Evolutionary conservation across 2,329 filamentous ascomycete species (phyloP).

Genomic region (Orbilia quercus): DNA sequence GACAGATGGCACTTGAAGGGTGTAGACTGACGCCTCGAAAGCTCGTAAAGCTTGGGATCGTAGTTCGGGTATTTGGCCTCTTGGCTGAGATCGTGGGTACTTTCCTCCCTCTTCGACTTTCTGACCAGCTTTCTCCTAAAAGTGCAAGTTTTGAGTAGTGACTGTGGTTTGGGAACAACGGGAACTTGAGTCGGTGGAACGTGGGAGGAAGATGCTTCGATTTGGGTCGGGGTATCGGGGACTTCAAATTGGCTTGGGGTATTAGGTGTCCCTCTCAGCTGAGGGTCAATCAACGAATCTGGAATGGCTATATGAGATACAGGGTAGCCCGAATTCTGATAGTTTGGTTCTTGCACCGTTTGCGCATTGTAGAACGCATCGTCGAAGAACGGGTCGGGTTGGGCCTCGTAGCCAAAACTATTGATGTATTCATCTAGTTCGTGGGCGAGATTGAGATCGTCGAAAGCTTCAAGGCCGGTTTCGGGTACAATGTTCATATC

Average conservation of each 20-base stretch:
- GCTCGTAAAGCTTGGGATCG: conserved; percentile 35
- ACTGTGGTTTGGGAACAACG: not conserved
- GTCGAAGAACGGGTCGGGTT: conserved; percentile 32
- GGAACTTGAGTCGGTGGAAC: not conserved
- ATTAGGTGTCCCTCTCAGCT: conserved; percentile 3
- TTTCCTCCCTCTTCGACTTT: conserved; percentile 47
- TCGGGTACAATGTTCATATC: conserved; percentile 7
- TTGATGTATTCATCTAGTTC: conserved; percentile 52
- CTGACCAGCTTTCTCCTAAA: conserved; percentile 21
- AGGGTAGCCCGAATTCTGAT: not conserved
- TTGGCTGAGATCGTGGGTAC: conserved; percentile 31
- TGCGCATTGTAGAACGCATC: conserved; percentile 20
- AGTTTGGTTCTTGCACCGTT: not conserved
- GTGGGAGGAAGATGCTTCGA: not conserved
- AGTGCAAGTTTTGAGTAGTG: not conserved
- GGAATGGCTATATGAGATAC: conserved; percentile 5
- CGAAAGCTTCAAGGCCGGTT: not conserved
- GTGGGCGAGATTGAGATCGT: conserved; percentile 24
- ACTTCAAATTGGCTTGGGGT: not conserved
- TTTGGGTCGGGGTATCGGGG: not conserved
- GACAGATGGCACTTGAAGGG: conserved; percentile 13
- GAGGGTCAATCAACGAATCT: conserved; percentile 39
- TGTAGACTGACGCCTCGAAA: conserved; percentile 9
- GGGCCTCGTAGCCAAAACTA: conserved; percentile 18
- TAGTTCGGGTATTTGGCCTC: conserved; percentile 23